phyloP scores from a whole-genome alignment of 345 rosid genomes.

The Murraya koenigii region DNA sequence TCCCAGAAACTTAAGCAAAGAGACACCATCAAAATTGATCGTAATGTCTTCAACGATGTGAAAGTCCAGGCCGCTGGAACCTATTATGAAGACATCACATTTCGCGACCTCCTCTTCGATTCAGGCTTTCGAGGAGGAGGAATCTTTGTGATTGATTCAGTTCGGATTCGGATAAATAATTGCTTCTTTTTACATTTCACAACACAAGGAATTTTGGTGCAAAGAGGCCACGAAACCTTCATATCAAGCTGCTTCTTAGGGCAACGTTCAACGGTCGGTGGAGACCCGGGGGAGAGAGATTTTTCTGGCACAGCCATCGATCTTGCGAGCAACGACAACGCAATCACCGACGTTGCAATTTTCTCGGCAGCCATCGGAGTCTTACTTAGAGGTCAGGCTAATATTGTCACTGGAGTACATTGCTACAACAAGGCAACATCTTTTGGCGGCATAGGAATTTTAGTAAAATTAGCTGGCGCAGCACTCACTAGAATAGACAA shows the following conservation, averaged over 20 bases:
- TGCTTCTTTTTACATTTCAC: conserved; percentile 72
- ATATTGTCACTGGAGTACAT: conserved; percentile 63
- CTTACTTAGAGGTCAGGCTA: conserved; percentile 50
- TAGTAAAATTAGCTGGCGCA: conserved; percentile 32
- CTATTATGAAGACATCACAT: conserved; percentile 58
- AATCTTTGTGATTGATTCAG: conserved; percentile 45
- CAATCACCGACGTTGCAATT: conserved; percentile 52
- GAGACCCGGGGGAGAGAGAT: conserved; percentile 43
- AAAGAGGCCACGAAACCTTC: conserved; percentile 67
- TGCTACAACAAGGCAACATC: conserved; percentile 71
- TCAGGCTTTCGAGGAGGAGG: conserved; percentile 65
- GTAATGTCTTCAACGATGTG: background rate
- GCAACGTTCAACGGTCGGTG: conserved; percentile 57
- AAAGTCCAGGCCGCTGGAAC: conserved; percentile 25
- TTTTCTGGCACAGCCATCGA: conserved; percentile 67
- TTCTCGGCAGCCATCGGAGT: conserved; percentile 70
- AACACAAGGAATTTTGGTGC: conserved; percentile 57
- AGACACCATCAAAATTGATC: background rate
- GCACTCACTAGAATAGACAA: conserved; percentile 55
- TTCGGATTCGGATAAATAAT: conserved; percentile 43
- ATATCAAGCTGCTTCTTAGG: conserved; percentile 57
- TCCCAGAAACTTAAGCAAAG: conserved; percentile 7
- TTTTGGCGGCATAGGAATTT: conserved; percentile 65
- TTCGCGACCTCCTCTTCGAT: conserved; percentile 62
- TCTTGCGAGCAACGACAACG: conserved; percentile 57